Conservation (phyloP, 1,284 basidiomycete genomes). For the Filobasidium uniguttulatum region DNA sequence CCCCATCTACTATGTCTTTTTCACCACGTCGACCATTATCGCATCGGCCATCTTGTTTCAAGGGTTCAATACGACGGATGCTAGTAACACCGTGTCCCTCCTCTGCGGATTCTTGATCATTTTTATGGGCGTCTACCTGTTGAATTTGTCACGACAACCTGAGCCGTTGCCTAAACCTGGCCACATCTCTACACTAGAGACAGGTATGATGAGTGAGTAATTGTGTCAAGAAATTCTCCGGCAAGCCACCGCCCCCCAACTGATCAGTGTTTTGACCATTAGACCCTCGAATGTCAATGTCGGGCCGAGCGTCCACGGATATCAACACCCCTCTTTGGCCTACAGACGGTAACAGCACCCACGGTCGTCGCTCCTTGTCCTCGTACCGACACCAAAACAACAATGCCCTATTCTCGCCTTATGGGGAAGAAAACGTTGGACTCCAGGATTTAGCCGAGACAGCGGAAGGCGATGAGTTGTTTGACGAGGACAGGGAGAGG, state of each 20-base stretch:
- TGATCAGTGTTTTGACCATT: no score
- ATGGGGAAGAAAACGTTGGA: conserved; percentile 33
- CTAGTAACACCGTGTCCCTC: conserved; percentile 67
- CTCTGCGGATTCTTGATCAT: conserved; percentile 76
- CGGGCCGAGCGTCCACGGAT: conserved; percentile 33
- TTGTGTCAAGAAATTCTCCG: background rate
- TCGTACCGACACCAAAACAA: conserved; percentile 48
- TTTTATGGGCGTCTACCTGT: conserved; percentile 81
- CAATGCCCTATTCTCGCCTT: conserved; percentile 34
- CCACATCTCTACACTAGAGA: conserved; percentile 45
- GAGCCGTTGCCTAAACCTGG: conserved; percentile 38
- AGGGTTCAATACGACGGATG: conserved; percentile 83
- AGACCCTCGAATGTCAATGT: conserved; percentile 39
- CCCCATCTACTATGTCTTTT: conserved; percentile 96
- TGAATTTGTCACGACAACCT: conserved; percentile 64
- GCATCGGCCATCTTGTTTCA: conserved; percentile 93
- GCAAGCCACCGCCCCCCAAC: background rate
- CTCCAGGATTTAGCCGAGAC: conserved; percentile 32
- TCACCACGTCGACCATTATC: conserved; percentile 89
- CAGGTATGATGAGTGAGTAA: conserved; percentile 58
- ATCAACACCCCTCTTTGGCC: conserved; percentile 18
- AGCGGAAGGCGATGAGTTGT: no score
- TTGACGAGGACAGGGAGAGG: conserved; percentile 7
- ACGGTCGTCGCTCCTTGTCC: conserved; percentile 43
- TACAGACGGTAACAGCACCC: conserved; percentile 32